These are phyloP conservation scores for Russula olivacea DNA, from an alignment of 768 basidiomycete species.

Conservation along the genomic window DNA sequence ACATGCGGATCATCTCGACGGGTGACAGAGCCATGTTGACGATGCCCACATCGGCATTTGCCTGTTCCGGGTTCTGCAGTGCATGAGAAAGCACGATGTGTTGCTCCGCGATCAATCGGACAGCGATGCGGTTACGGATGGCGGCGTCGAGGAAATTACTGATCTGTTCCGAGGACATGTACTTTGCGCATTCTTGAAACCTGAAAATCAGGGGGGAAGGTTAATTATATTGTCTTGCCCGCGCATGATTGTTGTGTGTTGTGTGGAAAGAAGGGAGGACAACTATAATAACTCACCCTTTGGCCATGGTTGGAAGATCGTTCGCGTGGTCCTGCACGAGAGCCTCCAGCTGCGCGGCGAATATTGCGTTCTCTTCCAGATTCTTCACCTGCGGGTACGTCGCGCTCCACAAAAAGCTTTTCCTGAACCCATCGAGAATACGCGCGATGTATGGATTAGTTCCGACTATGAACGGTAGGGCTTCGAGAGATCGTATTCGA, in stretches of 20 bases:
- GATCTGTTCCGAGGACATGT: constrained; percentile 77
- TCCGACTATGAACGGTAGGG: constrained; percentile 81
- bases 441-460: constrained; percentile 82
- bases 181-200: constrained; percentile 80
- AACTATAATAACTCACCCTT: constrained; percentile 52
- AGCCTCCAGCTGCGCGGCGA: constrained; percentile 60
- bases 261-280: no score
- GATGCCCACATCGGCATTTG: constrained; percentile 54
- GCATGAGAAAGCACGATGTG: constrained; percentile 80
- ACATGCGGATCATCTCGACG: constrained; percentile 65
- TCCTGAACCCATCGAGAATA: constrained; percentile 59
- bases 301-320: constrained; percentile 87
- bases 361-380: constrained; percentile 62
- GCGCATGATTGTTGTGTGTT: background rate
- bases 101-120: constrained; percentile 86
- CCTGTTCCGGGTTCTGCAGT: constrained; percentile 38
- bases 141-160: constrained; percentile 76
- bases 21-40: constrained; percentile 72
- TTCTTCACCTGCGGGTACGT: constrained; percentile 59
- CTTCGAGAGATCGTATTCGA: constrained; percentile 67
- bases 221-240: background rate
- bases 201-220: constrained; percentile 34
- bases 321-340: constrained; percentile 75
- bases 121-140: constrained; percentile 81
- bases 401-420: constrained; percentile 65